These are phyloP conservation scores for Populus trichocarpa DNA, from an alignment of 441 rosid genomes.

Conservation along the genomic window DNA sequence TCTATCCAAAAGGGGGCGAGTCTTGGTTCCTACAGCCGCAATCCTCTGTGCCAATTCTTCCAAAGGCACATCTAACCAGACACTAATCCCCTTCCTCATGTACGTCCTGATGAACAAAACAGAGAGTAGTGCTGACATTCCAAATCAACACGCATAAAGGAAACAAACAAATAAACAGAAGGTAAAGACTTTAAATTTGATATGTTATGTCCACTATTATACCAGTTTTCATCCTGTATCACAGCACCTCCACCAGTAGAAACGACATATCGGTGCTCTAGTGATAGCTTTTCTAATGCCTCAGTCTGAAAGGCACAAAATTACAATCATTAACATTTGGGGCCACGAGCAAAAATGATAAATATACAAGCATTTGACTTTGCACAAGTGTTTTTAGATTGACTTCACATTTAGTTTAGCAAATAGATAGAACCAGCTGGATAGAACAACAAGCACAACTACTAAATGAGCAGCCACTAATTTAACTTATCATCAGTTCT, in stretches of 20 bases:
- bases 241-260: constrained; percentile 98
- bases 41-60: constrained; percentile 87
- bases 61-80: constrained; percentile 92
- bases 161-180: not conserved
- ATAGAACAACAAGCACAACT: not conserved
- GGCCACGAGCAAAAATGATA: not conserved
- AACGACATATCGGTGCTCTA: constrained; percentile 56
- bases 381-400: not conserved
- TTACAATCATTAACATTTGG: not conserved
- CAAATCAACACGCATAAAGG: not conserved
- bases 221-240: constrained; percentile 68
- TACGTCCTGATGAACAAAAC: constrained; percentile 48
- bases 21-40: constrained; percentile 74
- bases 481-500: not conserved
- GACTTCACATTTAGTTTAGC: not conserved
- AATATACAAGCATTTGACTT: not conserved
- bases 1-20: constrained; percentile 80
- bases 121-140: not conserved
- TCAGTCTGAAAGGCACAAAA: constrained; percentile 55
- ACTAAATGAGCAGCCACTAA: not conserved
- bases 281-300: constrained; percentile 47
- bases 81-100: constrained; percentile 76
- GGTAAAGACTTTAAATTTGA: not conserved
- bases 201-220: constrained; percentile 6
- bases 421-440: not conserved